phyloP scores from a whole-genome alignment of 1,139 yeast genomes.

The Yueomyces sp. region DNA sequence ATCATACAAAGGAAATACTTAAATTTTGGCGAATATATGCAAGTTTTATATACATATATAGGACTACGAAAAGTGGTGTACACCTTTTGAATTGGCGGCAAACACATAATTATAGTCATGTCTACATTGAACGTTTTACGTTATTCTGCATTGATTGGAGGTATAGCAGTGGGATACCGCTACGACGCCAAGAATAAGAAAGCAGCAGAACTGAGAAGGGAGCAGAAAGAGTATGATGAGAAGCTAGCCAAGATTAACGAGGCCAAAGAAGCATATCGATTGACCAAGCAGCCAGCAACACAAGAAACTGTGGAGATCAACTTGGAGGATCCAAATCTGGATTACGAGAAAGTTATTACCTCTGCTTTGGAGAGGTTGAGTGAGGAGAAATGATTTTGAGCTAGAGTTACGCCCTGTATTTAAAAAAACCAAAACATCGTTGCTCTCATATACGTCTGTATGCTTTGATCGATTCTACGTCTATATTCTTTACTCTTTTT shows the following conservation, averaged over 20 bases:
- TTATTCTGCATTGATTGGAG: slow-evolving; percentile 86
- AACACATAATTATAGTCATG: slow-evolving; percentile 17
- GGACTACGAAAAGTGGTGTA: not conserved
- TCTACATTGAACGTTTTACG: slow-evolving; percentile 57
- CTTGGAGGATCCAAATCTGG: slow-evolving; percentile 86
- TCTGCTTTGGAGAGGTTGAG: slow-evolving; percentile 33
- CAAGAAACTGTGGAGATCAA: slow-evolving; percentile 34
- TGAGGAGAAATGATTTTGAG: slow-evolving; percentile 2
- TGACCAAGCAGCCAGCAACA: slow-evolving; percentile 28
- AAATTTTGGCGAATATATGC: too few species aligned
- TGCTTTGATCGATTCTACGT: not conserved
- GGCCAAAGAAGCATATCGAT: slow-evolving; percentile 83
- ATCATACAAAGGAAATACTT: too few species aligned
- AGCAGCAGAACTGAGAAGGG: slow-evolving; percentile 45
- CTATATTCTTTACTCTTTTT: not conserved
- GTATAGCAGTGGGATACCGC: slow-evolving; percentile 78
- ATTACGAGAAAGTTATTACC: slow-evolving; percentile 46
- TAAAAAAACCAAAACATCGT: slow-evolving; percentile 2
- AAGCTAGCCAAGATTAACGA: slow-evolving; percentile 69
- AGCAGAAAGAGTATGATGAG: slow-evolving; percentile 45
- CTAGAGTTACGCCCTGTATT: not conserved
- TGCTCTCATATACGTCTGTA: not conserved
- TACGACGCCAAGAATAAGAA: slow-evolving; percentile 64
- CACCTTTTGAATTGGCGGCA: not conserved
- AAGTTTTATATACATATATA: too few species aligned